Evolutionary conservation across 192 early-diverging fungal species (phyloP), one percentile per base, ranked within the genome.

Genomic region (Rhizoclosmatium sp.): DNA sequence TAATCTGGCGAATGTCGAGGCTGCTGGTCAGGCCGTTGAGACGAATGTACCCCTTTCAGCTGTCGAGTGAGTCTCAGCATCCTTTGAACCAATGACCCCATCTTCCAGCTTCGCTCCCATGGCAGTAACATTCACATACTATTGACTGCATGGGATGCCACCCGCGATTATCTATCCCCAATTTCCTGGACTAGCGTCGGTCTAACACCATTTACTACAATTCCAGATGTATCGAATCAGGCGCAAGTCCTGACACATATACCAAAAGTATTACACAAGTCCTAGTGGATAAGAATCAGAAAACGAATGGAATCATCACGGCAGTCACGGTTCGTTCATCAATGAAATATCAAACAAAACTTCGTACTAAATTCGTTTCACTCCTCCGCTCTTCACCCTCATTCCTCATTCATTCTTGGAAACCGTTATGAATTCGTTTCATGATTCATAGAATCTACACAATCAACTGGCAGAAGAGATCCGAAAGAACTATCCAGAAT

Each of bases 221-320:
- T 31, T 31, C 31, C 54, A 83, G 82, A 19, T 65, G 78, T 51
- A 81, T 87, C 47, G 86, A 87, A 42, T 69, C 44, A 4, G 84
- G 84, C 12, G 49, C 61, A 4, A 87, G 86, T 59, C 86, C 86
- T 2, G 81, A 82, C 48, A 47, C 72, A 2, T 76, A 71, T 48
- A 58, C 72, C 16, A 64, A 78, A 42, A 74, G 84, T 44, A 68
- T 79, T 40, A 49, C 79, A 16, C 84, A 84, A 51, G 71, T 83
- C 14, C 67, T 87, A 7, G 78, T 80, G 41, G 86, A 87, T 62
- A 87, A 86, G 73, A 87, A 85, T 60, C 86, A 87, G 75, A 85
- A 86, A 68, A 82, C 78, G 5, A 82, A 80, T 46, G 86, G 86
- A 3, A 64, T 85, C 5, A 69, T 86, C 41, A 49, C 74, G 46